These are phyloP conservation scores for Heteromeles arbutifolia DNA, from an alignment of 306 rosid species.

Conservation along the genomic window DNA sequence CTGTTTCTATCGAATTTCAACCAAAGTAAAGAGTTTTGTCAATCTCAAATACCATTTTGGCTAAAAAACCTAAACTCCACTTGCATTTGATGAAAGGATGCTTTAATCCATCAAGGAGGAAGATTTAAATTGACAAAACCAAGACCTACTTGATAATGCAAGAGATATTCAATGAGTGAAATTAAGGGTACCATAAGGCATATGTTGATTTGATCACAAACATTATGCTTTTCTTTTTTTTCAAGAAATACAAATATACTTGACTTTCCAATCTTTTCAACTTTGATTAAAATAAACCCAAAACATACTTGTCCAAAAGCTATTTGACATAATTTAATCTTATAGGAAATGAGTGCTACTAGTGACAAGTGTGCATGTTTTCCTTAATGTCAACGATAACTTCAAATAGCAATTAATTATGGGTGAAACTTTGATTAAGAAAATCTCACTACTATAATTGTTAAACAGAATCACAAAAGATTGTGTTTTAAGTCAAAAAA, in stretches of 20 bases:
- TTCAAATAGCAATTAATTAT: not conserved
- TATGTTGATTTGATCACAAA: not conserved
- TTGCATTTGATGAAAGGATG: no score
- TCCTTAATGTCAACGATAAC: not conserved
- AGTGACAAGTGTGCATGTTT: not conserved
- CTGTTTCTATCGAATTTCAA: no score
- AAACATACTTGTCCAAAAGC: not conserved
- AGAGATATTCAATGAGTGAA: not conserved
- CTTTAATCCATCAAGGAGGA: no score
- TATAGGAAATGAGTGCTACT: not conserved
- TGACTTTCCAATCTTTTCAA: not conserved
- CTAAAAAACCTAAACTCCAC: no score
- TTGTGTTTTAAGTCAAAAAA: not conserved
- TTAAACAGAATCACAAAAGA: not conserved
- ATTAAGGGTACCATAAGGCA: not conserved
- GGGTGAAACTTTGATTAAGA: not conserved
- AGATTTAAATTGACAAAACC: no score
- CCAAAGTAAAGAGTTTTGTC: no score
- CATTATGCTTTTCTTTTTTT: not conserved
- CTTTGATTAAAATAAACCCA: not conserved
- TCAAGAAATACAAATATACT: not conserved
- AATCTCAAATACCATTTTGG: accelerated
- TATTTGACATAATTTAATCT: not conserved
- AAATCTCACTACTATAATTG: not conserved
- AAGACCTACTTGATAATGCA: no score